A percentile compares a stretch with the other conserved stretches of the same genome.
Conservation (phyloP, 2,329 filamentous ascomycete genomes). For the Fusarium sp. region DNA sequence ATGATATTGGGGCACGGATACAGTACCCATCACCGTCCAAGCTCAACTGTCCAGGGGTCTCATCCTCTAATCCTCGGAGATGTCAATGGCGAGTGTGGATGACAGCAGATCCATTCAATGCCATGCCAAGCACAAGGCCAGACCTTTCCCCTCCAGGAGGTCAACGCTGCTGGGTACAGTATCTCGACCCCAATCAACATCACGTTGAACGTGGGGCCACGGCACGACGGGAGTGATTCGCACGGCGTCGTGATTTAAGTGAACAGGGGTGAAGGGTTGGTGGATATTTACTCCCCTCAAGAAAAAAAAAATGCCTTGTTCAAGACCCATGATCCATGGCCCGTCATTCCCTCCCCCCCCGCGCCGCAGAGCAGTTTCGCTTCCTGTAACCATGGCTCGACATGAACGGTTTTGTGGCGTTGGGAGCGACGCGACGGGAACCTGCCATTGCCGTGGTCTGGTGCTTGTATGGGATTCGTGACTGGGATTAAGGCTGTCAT, state of each 20-base stretch:
- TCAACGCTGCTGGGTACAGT: not conserved
- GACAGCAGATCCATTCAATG: constrained; percentile 12
- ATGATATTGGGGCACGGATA: not conserved
- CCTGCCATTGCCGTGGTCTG: not conserved
- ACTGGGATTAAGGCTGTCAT: not conserved
- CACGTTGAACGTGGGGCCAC: not conserved
- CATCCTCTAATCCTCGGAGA: constrained; percentile 8
- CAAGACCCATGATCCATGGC: not conserved
- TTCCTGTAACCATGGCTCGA: constrained; percentile 21
- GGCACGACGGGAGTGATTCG: constrained; percentile 8
- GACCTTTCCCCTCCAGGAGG: not conserved
- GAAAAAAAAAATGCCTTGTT: not conserved
- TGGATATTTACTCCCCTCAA: not conserved
- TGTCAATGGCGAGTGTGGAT: constrained; percentile 14
- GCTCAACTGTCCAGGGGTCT: not conserved
- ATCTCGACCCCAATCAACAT: not conserved
- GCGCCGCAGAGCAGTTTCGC: not conserved
- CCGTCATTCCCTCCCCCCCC: not conserved
- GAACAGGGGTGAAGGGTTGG: not conserved
- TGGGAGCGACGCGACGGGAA: not conserved
- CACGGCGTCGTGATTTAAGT: constrained; percentile 8
- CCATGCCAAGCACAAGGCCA: constrained; percentile 16
- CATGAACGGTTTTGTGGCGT: constrained; percentile 4
- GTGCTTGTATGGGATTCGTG: not conserved
- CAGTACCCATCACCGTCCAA: not conserved